These are phyloP conservation scores for Physocladia obscura DNA, from an alignment of 192 early-diverging fungal species.

Conservation along the genomic window DNA sequence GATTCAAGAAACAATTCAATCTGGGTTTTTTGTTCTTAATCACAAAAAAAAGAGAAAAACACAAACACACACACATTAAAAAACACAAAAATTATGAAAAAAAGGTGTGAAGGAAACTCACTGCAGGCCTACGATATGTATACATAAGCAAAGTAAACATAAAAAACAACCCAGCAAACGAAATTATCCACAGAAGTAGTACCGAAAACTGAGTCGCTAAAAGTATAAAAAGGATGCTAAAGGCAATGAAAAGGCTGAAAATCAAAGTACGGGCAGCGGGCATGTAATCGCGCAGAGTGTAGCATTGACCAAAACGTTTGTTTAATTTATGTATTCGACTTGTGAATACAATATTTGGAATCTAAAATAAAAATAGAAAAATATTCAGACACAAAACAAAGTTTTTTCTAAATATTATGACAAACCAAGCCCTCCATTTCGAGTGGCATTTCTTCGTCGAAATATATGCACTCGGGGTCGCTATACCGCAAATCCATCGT, in stretches of 20 bases:
- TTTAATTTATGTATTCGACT: not conserved
- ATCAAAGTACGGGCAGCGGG: not conserved
- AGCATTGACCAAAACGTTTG: not conserved
- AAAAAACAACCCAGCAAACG: not conserved
- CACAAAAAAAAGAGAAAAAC: not conserved
- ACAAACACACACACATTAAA: too few species aligned
- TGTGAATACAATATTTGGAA: conserved; percentile 4
- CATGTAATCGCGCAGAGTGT: conserved; percentile 9
- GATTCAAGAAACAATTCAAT: conserved; percentile 7
- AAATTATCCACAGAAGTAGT: conserved; percentile 4
- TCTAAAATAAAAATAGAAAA: too few species aligned
- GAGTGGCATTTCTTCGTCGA: conserved; percentile 10
- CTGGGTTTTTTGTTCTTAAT: not conserved
- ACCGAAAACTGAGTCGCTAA: conserved; percentile 3
- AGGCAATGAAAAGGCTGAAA: conserved; percentile 4
- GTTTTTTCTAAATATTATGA: too few species aligned
- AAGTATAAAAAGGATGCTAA: conserved; percentile 10
- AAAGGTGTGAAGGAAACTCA: not conserved
- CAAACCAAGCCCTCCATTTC: conserved; percentile 19
- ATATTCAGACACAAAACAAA: too few species aligned
- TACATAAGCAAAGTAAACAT: conserved; percentile 4
- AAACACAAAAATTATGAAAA: too few species aligned
- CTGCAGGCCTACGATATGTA: conserved; percentile 4
- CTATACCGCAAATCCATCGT: not conserved
- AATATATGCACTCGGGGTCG: not conserved